A percentile compares a stretch with the other conserved stretches of the same genome.
Evolutionary conservation across 192 early-diverging fungal species (phyloP).

Genomic region (Coemansia aciculifera): DNA sequence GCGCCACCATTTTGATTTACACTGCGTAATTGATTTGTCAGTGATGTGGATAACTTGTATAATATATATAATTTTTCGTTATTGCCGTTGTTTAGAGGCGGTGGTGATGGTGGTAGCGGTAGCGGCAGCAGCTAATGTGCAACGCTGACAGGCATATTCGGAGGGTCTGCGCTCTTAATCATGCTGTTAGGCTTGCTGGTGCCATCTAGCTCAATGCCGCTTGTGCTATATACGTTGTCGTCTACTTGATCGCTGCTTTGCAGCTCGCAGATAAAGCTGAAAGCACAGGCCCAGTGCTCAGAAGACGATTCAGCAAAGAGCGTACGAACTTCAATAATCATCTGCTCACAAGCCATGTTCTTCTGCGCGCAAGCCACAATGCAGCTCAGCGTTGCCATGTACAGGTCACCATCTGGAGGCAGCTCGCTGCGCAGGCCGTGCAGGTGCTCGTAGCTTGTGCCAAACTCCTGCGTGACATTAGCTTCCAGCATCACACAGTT

Average conservation of each 20-base stretch:
- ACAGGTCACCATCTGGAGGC: slow-evolving; percentile 38
- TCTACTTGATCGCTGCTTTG: slow-evolving; percentile 19
- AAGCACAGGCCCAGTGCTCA: slow-evolving; percentile 26
- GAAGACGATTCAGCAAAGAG: slow-evolving; percentile 17
- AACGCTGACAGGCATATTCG: neutral
- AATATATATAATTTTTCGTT: neutral
- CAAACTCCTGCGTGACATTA: slow-evolving; percentile 45
- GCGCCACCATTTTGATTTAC: no score
- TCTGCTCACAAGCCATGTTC: slow-evolving; percentile 24
- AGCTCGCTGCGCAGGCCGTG: slow-evolving; percentile 39
- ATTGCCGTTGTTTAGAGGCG: neutral
- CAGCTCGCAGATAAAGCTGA: slow-evolving; percentile 38
- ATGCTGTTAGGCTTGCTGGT: neutral
- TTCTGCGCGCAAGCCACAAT: slow-evolving; percentile 28
- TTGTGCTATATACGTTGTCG: neutral
- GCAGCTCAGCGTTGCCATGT: slow-evolving; percentile 40
- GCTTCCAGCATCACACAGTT: slow-evolving; percentile 45
- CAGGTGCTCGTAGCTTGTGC: slow-evolving; percentile 29
- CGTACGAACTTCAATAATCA: slow-evolving; percentile 13
- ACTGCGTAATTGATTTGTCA: neutral
- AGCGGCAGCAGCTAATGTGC: neutral
- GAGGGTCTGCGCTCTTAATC: neutral
- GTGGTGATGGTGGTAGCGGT: no score
- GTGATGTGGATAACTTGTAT: neutral
- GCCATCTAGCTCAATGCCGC: neutral